These are phyloP conservation scores for Gossypium mustelinum DNA, from an alignment of 345 rosid genomes.

Conservation along the genomic window DNA sequence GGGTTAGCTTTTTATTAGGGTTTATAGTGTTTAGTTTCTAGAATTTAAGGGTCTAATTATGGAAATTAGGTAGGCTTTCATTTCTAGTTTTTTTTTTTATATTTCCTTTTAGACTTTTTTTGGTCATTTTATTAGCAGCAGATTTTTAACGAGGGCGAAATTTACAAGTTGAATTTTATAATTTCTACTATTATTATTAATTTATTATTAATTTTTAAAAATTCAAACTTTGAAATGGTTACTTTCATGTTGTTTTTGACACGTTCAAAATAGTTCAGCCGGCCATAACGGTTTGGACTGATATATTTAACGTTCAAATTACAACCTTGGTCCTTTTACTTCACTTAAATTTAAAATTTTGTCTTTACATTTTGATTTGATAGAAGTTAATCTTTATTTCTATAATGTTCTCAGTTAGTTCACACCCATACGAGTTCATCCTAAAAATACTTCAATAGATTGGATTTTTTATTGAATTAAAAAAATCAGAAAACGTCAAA, in stretches of 20 bases:
- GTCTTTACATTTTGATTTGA: too few species aligned
- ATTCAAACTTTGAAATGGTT: not conserved
- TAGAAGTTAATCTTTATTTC: too few species aligned
- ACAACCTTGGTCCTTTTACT: not conserved
- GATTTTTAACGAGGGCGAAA: not conserved
- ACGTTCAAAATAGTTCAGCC: conserved; percentile 6
- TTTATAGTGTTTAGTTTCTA: not conserved
- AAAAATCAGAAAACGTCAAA: too few species aligned
- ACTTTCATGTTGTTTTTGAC: not conserved
- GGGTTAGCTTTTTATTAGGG: not conserved
- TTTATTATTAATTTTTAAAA: too few species aligned
- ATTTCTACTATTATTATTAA: not conserved
- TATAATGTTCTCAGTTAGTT: too few species aligned
- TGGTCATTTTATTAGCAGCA: conserved; percentile 7
- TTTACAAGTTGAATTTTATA: not conserved
- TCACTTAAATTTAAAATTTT: not conserved
- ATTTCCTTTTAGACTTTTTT: not conserved
- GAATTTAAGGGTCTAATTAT: not conserved
- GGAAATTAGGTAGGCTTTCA: not conserved
- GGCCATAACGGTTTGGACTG: not conserved
- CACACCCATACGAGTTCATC: too few species aligned
- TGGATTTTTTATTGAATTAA: too few species aligned
- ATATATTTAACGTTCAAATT: too few species aligned
- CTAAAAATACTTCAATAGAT: too few species aligned
- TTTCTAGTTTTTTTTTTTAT: not conserved